These are phyloP conservation scores for Candida pseudoglaebosa DNA, from an alignment of 805 yeast species.

Conservation along the genomic window DNA sequence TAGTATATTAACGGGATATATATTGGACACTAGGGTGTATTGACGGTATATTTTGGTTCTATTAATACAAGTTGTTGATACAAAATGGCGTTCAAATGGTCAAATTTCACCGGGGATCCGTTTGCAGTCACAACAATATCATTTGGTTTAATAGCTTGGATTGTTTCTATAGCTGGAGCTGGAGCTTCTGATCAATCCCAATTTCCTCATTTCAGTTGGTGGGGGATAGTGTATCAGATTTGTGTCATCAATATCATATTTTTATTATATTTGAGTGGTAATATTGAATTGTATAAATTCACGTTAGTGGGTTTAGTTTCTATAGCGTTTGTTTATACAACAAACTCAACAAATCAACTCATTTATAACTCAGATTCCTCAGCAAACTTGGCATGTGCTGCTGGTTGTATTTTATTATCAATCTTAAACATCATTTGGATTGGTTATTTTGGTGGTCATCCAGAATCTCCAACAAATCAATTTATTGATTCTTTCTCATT, in stretches of 20 bases:
- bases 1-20: not conserved
- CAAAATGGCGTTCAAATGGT: conserved; percentile 38
- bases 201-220: conserved; percentile 90
- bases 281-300: conserved; percentile 65
- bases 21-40: not conserved
- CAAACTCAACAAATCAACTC: conserved; percentile 77
- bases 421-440: conserved; percentile 84
- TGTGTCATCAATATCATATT: conserved; percentile 51
- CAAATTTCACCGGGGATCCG: conserved; percentile 73
- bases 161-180: conserved; percentile 84
- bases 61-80: not conserved
- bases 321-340: conserved; percentile 76
- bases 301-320: conserved; percentile 55
- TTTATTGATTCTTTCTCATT: conserved; percentile 80
- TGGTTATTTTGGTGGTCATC: conserved; percentile 85
- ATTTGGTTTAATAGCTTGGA: conserved; percentile 75
- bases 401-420: conserved; percentile 82
- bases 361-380: conserved; percentile 62
- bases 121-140: conserved; percentile 81
- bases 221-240: conserved; percentile 86
- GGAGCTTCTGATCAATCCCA: conserved; percentile 34
- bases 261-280: conserved; percentile 53
- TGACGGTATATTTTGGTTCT: not conserved
- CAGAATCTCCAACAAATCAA: conserved; percentile 80
- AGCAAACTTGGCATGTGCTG: conserved; percentile 79